These are phyloP conservation scores for Truncatella angustata DNA, from an alignment of 2,329 filamentous ascomycete species.

Conservation along the genomic window DNA sequence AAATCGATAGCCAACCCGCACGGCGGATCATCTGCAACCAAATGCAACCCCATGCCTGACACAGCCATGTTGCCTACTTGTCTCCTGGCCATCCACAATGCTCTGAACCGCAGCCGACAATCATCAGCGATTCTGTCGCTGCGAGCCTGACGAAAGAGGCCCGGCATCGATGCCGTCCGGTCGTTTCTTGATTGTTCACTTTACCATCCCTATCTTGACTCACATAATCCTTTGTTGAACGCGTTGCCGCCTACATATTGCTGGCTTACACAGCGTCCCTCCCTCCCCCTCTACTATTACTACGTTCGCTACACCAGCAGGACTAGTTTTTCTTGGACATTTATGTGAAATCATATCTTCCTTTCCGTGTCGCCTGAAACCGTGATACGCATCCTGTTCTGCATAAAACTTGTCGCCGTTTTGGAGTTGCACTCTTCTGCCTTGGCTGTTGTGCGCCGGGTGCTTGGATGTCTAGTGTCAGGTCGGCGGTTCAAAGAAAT, in stretches of 20 bases:
- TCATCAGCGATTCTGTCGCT: background rate
- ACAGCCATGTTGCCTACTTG: constrained; percentile 13
- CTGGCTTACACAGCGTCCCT: background rate
- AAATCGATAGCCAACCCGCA: background rate
- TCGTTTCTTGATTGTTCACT: no score
- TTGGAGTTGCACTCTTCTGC: background rate
- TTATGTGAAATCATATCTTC: no score
- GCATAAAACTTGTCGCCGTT: background rate
- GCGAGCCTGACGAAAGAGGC: background rate
- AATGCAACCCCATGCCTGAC: background rate
- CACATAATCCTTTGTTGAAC: background rate
- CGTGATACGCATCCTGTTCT: background rate
- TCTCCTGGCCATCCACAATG: background rate
- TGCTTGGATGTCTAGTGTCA: background rate
- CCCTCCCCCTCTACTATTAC: background rate
- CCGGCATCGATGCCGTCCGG: background rate
- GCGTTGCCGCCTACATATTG: background rate
- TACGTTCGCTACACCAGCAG: background rate
- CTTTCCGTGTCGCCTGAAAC: background rate
- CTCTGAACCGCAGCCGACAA: background rate
- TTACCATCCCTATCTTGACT: background rate
- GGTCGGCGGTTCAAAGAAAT: background rate
- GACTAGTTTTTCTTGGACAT: no score
- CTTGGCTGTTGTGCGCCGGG: background rate
- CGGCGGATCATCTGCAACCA: no score